Conservation (phyloP, 2,329 filamentous ascomycete species). For the Nothomitra cinnamomea region DNA sequence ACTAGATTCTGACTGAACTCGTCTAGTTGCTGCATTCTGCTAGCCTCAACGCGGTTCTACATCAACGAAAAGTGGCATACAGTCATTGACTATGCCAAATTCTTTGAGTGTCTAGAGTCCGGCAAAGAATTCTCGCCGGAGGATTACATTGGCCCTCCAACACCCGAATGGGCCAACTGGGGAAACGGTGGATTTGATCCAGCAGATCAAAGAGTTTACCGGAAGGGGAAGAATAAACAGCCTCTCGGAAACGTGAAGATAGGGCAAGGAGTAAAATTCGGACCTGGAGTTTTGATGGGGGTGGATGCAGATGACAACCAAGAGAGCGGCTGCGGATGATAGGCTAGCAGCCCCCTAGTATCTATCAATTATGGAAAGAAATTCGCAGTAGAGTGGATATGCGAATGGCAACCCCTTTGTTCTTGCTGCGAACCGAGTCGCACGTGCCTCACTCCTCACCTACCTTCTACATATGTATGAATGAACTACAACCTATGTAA, state of each 20-base stretch:
- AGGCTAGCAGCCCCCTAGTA: no score
- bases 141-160: conserved; percentile 74
- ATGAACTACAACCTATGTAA: no score
- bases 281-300: background rate
- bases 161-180: conserved; percentile 89
- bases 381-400: no score
- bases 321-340: background rate
- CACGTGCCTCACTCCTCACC: no score
- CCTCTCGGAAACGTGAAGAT: background rate
- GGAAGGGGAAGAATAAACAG: conserved; percentile 46
- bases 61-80: conserved; percentile 75
- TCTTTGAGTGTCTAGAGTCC: conserved; percentile 53
- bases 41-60: conserved; percentile 68
- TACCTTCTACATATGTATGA: no score
- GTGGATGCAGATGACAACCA: background rate
- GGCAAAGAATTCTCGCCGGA: conserved; percentile 65
- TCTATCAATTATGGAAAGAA: no score
- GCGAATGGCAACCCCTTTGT: no score
- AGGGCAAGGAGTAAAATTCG: background rate
- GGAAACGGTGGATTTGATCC: conserved; percentile 91
- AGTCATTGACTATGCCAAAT: conserved; percentile 73
- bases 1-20: background rate
- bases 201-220: conserved; percentile 68
- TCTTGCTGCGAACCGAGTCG: no score
- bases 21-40: conserved; percentile 60